Conservation (phyloP, 2,329 filamentous ascomycete species). For the Colletotrichum endophyticum region DNA sequence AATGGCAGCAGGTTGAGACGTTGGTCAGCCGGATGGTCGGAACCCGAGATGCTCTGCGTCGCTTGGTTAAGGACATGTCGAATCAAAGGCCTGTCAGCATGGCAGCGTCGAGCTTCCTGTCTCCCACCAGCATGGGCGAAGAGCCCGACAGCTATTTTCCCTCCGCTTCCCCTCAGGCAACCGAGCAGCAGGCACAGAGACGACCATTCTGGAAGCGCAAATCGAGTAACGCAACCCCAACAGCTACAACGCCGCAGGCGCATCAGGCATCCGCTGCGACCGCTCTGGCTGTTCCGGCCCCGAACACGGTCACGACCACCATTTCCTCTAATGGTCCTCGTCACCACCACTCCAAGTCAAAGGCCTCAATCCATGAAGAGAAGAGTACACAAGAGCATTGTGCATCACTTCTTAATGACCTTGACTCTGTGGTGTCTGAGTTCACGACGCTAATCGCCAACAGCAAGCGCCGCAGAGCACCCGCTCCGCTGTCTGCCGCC, state of each 20-base stretch:
- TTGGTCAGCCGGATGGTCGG: slow-evolving; percentile 87
- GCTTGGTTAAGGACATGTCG: slow-evolving; percentile 85
- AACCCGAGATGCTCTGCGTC: slow-evolving; percentile 85
- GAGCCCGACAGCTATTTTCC: slow-evolving; percentile 62
- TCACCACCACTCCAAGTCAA: slow-evolving; percentile 39
- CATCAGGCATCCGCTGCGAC: slow-evolving; percentile 43
- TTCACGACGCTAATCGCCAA: slow-evolving; percentile 79
- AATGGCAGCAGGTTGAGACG: slow-evolving; percentile 87
- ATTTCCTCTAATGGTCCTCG: slow-evolving; percentile 35
- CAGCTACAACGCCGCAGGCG: slow-evolving; percentile 43
- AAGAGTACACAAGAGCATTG: slow-evolving; percentile 81
- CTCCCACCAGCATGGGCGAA: slow-evolving; percentile 41
- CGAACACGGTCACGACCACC: slow-evolving; percentile 36
- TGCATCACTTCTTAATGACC: slow-evolving; percentile 79
- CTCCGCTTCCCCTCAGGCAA: slow-evolving; percentile 26
- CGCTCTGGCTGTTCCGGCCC: slow-evolving; percentile 46
- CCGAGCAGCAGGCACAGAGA: slow-evolving; percentile 59
- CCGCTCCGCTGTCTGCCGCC: slow-evolving; percentile 51
- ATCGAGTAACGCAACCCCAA: slow-evolving; percentile 65
- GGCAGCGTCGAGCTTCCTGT: slow-evolving; percentile 40
- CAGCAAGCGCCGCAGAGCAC: slow-evolving; percentile 77
- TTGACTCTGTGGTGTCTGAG: slow-evolving; percentile 83
- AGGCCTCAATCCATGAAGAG: slow-evolving; percentile 53
- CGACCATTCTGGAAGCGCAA: slow-evolving; percentile 94
- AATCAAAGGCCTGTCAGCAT: slow-evolving; percentile 56